Percentiles rank a stretch among this genome's conserved stretches.
Evolutionary conservation across 805 yeast species (phyloP).

Genomic region (Starmerella roubikii): DNA sequence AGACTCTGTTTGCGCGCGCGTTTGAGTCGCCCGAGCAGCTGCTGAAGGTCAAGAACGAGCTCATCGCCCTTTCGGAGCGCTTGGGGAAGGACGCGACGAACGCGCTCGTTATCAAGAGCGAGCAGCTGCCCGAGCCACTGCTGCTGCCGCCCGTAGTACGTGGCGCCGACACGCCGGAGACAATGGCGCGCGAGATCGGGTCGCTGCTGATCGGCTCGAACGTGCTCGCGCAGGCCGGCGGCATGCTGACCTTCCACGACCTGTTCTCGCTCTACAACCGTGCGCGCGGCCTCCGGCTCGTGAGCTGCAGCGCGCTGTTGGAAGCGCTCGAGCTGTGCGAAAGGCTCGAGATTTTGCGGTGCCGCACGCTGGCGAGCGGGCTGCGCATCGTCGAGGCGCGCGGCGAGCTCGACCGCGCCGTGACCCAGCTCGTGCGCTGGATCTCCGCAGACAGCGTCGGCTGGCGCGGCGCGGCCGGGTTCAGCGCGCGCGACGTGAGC

Average conservation of each 20-base stretch:
- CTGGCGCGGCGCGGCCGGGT: slow-evolving; percentile 23
- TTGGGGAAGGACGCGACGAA: neutral
- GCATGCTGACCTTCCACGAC: slow-evolving; percentile 48
- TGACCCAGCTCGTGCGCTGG: slow-evolving; percentile 16
- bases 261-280: slow-evolving; percentile 51
- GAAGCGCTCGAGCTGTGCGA: slow-evolving; percentile 49
- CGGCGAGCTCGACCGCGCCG: slow-evolving; percentile 10
- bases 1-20: neutral
- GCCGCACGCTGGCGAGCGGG: slow-evolving; percentile 32
- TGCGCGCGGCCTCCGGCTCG: slow-evolving; percentile 49
- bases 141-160: slow-evolving; percentile 22
- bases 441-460: slow-evolving; percentile 8
- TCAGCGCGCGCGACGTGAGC: slow-evolving; percentile 32
- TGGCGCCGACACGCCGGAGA: slow-evolving; percentile 32
- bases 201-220: slow-evolving; percentile 45
- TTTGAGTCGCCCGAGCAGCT: neutral
- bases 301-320: slow-evolving; percentile 55
- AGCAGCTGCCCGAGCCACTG: neutral
- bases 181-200: slow-evolving; percentile 64
- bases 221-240: slow-evolving; percentile 39
- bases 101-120: neutral
- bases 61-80: neutral
- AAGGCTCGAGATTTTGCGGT: slow-evolving; percentile 36
- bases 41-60: neutral
- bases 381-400: slow-evolving; percentile 27